Base-by-base conservation (phyloP, 352 stramenopile genomes). In the Halophytophthora batemanensis region DNA sequence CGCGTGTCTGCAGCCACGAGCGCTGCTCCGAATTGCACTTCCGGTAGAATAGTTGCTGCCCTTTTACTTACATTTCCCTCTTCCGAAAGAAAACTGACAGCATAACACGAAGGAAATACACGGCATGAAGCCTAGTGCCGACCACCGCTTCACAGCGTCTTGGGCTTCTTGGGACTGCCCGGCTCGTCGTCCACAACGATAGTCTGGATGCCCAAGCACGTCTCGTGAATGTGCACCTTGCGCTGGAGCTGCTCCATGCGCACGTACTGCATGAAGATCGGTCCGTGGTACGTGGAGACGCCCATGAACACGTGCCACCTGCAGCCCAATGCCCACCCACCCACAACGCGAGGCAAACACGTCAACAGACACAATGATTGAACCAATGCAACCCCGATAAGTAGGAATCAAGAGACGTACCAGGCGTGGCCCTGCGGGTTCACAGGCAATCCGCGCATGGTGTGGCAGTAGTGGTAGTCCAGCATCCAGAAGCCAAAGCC, bases 241-340 rank as follows among this genome's bases (percentile, higher is more conserved):
- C 76, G 69, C 64, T 91, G 50, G 11, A 85, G 74, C 61, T 91
- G 70, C 51, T 89, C 77, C 59, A 85, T 81, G 12, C 82, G 80
- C 45, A 91, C 78, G 66, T 88, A 93, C 56, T 93, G 80, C 82
- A 91, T 91, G 43, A 93, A 93, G 21, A 93, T 74, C 0, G 80
- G 78, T 1, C 82, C 82, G 50, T 90, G 68, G 59, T 93, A 93
- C 6, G 61, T 79, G 37, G 77, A 82, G 15, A 93, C 72, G 31
- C 80, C 78, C 68, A 87, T 89, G 61, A 93, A 85, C 14, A 90
- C 62, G 59, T 93, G 82, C 82, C 82, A 93, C 74, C 74, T 84
- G 14, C 14, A 53, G 4, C 2, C 2, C 25, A n/a, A n/a, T n/a
- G n/a, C n/a, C n/a, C n/a, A n/a, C n/a, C n/a, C 6, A 59, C 41